phyloP scores from a whole-genome alignment of 495 filamentous ascomycete species.

The Hypoxylon crocopeplum region DNA sequence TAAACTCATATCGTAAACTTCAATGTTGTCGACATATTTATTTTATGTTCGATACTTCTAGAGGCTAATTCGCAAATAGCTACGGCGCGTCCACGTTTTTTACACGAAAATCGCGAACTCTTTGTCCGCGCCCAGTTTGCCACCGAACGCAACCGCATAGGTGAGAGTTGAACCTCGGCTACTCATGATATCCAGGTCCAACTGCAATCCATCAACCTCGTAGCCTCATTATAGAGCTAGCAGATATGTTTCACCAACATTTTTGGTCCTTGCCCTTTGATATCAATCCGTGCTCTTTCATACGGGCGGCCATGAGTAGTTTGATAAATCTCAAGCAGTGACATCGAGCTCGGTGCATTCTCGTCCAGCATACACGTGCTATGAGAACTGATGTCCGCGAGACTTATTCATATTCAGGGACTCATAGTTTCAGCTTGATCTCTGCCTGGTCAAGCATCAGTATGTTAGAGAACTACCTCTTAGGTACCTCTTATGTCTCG shows the following conservation, averaged over 20 bases:
- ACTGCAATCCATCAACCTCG: not conserved
- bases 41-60: no score
- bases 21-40: no score
- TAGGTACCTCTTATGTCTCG: not conserved
- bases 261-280: not conserved
- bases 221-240: not conserved
- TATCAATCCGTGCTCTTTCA: no score
- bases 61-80: no score
- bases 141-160: not conserved
- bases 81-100: no score
- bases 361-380: not conserved
- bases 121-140: no score
- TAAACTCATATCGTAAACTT: no score
- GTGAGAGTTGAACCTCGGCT: not conserved
- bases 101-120: no score
- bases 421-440: not conserved
- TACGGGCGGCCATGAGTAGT: no score
- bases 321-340: not conserved
- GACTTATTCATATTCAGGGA: not conserved
- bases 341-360: not conserved
- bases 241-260: not conserved
- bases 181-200: not conserved
- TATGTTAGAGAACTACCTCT: not conserved
- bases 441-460: not conserved
- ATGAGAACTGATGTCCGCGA: not conserved